A percentile compares a stretch with the other conserved stretches of the same genome.
phyloP scores from a whole-genome alignment of 768 basidiomycete genomes.

The Agrocybe pediades region DNA sequence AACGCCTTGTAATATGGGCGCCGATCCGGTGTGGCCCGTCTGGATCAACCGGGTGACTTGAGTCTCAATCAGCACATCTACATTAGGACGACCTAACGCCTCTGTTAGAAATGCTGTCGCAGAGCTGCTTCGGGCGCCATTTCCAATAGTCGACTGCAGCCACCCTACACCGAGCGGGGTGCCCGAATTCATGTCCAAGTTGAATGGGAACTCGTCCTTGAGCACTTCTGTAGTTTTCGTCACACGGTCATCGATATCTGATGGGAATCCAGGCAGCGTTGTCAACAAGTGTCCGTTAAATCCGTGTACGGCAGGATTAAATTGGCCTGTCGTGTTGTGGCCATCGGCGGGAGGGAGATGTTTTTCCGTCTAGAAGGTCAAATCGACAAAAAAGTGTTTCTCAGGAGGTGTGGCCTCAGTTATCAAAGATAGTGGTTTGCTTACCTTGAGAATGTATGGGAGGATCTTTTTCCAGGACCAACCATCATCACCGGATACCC shows the following conservation, averaged over 20 bases:
- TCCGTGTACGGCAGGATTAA: conserved; percentile 31
- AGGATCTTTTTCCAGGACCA: conserved; percentile 34
- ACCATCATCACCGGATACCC: conserved; percentile 25
- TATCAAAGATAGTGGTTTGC: conserved; percentile 2
- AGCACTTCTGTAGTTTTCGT: conserved; percentile 3
- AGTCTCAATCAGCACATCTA: conserved; percentile 12
- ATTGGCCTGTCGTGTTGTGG: conserved; percentile 31
- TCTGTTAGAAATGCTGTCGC: conserved; percentile 8
- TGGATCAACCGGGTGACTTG: conserved; percentile 5
- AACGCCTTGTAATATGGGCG: not conserved
- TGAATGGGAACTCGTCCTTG: conserved; percentile 28
- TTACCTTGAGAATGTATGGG: conserved; percentile 28
- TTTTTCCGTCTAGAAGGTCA: too few species aligned
- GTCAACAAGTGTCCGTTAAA: conserved; percentile 20
- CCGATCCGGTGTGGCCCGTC: not conserved
- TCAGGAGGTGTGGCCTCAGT: too few species aligned
- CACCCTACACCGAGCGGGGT: too few species aligned
- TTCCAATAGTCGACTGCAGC: not conserved
- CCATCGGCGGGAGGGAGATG: conserved; percentile 27
- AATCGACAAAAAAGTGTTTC: not conserved
- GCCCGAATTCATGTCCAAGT: not conserved
- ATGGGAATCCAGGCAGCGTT: too few species aligned
- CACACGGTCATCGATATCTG: too few species aligned
- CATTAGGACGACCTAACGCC: conserved; percentile 2
- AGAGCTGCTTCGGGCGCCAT: conserved; percentile 13